A percentile compares a stretch with the other conserved stretches of the same genome.
These are phyloP conservation scores for Syzygium grande DNA, from an alignment of 345 rosid genomes.

Conservation along the genomic window DNA sequence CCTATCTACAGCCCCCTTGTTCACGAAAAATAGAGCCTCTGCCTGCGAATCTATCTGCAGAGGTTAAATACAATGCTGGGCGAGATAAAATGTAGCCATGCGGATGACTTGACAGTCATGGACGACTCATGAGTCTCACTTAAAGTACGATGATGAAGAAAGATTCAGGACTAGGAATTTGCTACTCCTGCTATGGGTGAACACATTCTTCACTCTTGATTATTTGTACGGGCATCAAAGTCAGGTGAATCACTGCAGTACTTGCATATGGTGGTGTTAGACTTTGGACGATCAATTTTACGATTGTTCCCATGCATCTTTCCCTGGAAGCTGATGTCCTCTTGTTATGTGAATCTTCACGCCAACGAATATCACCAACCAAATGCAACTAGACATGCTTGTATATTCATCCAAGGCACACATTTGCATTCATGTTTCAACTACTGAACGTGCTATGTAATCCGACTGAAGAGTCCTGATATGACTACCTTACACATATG, in stretches of 20 bases:
- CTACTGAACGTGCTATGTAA: neutral
- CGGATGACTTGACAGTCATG: neutral
- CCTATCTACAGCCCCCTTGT: conserved; percentile 90
- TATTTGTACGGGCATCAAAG: neutral
- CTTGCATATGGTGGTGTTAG: neutral
- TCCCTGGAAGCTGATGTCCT: neutral
- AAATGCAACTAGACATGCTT: neutral
- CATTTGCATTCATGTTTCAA: neutral
- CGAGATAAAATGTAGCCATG: neutral
- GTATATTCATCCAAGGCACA: neutral
- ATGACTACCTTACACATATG: neutral
- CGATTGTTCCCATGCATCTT: neutral
- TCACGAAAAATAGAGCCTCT: conserved; percentile 57
- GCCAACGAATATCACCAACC: neutral
- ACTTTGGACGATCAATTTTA: neutral
- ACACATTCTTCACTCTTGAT: neutral
- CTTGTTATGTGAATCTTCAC: neutral
- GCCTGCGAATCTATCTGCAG: neutral
- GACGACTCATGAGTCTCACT: neutral
- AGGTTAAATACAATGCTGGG: neutral
- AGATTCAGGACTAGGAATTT: neutral
- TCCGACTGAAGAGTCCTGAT: neutral
- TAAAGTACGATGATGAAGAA: neutral
- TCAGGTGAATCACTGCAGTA: neutral
- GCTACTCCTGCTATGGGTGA: neutral